A percentile compares a stretch with the other conserved stretches of the same genome.
Conservation (phyloP, 345 rosid species). For the Sonneratia alba region DNA sequence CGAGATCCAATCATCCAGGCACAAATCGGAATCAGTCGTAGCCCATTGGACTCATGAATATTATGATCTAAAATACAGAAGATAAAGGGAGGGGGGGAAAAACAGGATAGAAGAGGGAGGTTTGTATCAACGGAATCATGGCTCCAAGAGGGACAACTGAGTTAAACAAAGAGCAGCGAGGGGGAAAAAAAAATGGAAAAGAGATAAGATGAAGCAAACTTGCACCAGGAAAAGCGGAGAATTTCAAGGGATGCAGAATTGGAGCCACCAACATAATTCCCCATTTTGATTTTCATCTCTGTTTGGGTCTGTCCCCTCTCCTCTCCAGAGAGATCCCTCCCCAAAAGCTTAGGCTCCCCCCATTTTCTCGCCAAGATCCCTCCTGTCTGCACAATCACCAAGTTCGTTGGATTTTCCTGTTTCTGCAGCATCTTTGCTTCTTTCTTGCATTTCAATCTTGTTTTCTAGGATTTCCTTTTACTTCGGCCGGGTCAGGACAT, state of each 20-base stretch:
- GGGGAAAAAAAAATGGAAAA: background rate
- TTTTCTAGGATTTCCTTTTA: background rate
- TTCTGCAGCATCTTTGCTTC: too few species aligned
- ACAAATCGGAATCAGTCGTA: too few species aligned
- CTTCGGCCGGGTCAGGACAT: background rate
- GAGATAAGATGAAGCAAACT: background rate
- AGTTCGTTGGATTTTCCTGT: background rate
- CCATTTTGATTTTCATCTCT: background rate
- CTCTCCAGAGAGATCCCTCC: background rate
- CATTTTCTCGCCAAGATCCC: background rate
- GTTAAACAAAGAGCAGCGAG: background rate
- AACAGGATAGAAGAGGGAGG: background rate
- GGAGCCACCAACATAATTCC: constrained; percentile 4
- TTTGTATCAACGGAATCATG: constrained; percentile 20
- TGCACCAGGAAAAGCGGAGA: background rate
- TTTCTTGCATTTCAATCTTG: background rate
- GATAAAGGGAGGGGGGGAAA: background rate
- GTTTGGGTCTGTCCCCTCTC: background rate
- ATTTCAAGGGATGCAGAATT: constrained; percentile 8
- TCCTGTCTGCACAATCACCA: background rate
- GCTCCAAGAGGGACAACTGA: constrained; percentile 1
- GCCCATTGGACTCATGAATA: too few species aligned
- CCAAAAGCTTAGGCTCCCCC: background rate
- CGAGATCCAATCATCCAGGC: too few species aligned
- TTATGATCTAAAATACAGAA: background rate